Base-by-base conservation (phyloP, 2,329 filamentous ascomycete species). In the Colletotrichum higginsianum region DNA sequence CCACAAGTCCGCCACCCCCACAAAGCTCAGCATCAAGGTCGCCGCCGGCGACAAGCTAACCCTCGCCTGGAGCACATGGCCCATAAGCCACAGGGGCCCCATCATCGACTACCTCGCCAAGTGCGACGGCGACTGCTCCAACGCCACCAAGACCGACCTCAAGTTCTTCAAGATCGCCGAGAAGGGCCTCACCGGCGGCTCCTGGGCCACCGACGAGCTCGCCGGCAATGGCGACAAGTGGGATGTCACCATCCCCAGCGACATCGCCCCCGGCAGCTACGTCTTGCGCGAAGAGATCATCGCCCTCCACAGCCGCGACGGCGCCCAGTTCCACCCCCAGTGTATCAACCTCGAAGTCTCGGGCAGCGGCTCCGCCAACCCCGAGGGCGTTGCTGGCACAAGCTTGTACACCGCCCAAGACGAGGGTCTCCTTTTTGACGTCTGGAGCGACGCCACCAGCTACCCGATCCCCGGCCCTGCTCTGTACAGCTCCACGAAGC, bases 21-120 rank as follows among this genome's bases (percentile, higher is more conserved):
- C 81, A 18, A 73, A 79, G 61, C 79, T 81, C 64, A 81, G 80
- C 26, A 81, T 84, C 46, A 76, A 76, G 4, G 86, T 92, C 44
- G 82, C 85, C 16, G 91, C 91, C n/a, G 92, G 91, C 71, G 83
- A 84, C 72, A 84, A 83, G 11, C 79, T 93, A 74, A 83, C 87
- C 69, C 80, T 93, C 58, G 85, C 89, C 76, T 93, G 91, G 91
- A 88, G 85, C 69, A 82, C 83, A 18, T 93, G 91, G 91, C 90
- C 91, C 18, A 84, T 87, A 7, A 87, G 85, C 66, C 86, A 93
- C 82, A 86, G 90, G 74, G 89, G 89, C 79, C 89, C 89, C 21
- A 85, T 91, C 75, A 85, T 91, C 74, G 86, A 86, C 77, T 91
- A 91, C 82, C 81, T 91, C 42, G 90, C 89, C 71, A 84, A 85